phyloP scores from a whole-genome alignment of 352 stramenopile genomes.

The Peronospora belbahrii region DNA sequence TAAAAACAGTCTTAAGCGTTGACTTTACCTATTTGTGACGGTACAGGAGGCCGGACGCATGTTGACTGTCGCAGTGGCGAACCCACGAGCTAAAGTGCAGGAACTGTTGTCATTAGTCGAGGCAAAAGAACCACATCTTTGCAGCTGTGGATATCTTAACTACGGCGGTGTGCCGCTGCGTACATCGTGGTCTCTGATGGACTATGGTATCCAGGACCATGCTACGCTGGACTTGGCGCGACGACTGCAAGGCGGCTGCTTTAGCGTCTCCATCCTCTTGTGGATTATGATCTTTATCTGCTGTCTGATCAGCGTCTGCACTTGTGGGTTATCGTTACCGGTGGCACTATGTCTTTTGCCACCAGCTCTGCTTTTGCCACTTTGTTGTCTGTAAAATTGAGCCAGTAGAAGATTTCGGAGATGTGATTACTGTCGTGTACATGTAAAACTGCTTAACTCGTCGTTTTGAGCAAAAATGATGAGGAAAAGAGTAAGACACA shows the following conservation, averaged over 20 bases:
- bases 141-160: constrained; percentile 31
- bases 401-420: not conserved
- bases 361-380: constrained; percentile 48
- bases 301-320: constrained; percentile 64
- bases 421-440: not conserved
- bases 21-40: not conserved
- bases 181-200: constrained; percentile 29
- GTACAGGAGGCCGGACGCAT: constrained; percentile 34
- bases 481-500: not conserved
- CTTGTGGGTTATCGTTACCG: constrained; percentile 55
- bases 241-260: constrained; percentile 55
- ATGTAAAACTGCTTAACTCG: not conserved
- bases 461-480: not conserved
- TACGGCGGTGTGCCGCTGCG: constrained; percentile 60
- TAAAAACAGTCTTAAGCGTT: not conserved
- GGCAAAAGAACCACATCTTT: constrained; percentile 14
- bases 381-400: constrained; percentile 50
- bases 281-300: constrained; percentile 75
- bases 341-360: constrained; percentile 51
- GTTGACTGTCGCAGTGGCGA: constrained; percentile 29
- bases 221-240: constrained; percentile 44
- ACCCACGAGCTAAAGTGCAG: constrained; percentile 24
- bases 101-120: constrained; percentile 30
- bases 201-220: constrained; percentile 66
- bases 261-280: constrained; percentile 62